Evolutionary conservation across 306 rosid species (phyloP).

Genomic region (Bauhinia variegata): DNA sequence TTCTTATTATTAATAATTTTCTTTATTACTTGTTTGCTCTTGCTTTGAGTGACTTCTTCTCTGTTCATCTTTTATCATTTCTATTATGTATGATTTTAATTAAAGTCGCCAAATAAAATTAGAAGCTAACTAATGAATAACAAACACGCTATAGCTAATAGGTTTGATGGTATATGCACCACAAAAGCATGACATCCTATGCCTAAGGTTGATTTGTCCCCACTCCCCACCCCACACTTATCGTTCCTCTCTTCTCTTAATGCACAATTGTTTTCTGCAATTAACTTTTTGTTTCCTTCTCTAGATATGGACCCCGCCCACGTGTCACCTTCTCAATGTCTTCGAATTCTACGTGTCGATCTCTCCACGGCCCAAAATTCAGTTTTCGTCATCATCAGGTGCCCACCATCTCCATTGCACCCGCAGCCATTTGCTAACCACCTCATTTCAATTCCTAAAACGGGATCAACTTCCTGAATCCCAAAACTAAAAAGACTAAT

Average conservation of each 20-base stretch:
- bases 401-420: conserved; percentile 25
- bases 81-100: no score
- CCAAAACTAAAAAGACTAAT: not conserved
- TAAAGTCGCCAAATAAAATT: no score
- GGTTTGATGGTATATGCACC: conserved; percentile 42
- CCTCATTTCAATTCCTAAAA: conserved; percentile 8
- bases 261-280: conserved; percentile 41
- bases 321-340: conserved; percentile 21
- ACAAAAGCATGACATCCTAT: conserved; percentile 45
- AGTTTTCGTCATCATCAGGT: conserved; percentile 43
- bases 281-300: not conserved
- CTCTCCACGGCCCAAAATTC: not conserved
- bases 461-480: not conserved
- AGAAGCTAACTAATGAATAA: no score
- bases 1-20: no score
- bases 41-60: no score
- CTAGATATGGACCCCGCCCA: not conserved
- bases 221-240: conserved; percentile 49
- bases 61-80: no score
- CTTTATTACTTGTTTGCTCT: no score
- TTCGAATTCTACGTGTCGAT: conserved; percentile 8
- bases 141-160: no score
- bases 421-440: conserved; percentile 6
- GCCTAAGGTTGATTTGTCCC: conserved; percentile 44
- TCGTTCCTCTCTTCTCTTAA: conserved; percentile 28